phyloP scores from a whole-genome alignment of 2,329 filamentous ascomycete species.

The Ophidiomyces ophidiicola region DNA sequence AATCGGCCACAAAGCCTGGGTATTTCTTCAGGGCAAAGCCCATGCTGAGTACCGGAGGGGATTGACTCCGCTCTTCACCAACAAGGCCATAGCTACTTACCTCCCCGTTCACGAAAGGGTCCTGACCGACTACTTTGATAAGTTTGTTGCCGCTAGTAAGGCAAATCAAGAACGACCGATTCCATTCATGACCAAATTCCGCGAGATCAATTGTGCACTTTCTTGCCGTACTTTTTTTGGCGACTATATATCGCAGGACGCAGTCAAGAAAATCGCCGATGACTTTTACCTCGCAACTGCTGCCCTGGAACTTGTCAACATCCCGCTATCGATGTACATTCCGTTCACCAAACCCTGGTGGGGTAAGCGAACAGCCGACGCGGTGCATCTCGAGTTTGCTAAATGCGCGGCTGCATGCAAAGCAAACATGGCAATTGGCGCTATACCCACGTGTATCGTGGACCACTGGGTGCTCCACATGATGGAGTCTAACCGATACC shows the following conservation, averaged over 20 bases:
- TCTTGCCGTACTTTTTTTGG: slow-evolving; percentile 93
- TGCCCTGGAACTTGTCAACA: slow-evolving; percentile 92
- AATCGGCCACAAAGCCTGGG: slow-evolving; percentile 83
- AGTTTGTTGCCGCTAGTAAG: slow-evolving; percentile 63
- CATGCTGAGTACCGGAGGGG: slow-evolving; percentile 96
- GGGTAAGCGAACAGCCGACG: slow-evolving; percentile 85
- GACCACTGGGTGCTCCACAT: slow-evolving; percentile 86
- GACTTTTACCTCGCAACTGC: slow-evolving; percentile 96
- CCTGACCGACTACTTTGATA: slow-evolving; percentile 73
- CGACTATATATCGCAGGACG: slow-evolving; percentile 82
- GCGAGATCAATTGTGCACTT: slow-evolving; percentile 84
- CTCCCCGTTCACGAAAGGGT: slow-evolving; percentile 86
- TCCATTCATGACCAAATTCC: slow-evolving; percentile 82
- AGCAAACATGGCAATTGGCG: slow-evolving; percentile 77
- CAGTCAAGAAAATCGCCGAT: slow-evolving; percentile 85
- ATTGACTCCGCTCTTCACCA: slow-evolving; percentile 84
- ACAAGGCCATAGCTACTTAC: slow-evolving; percentile 73
- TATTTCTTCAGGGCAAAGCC: slow-evolving; percentile 86
- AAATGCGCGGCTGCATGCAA: slow-evolving; percentile 89
- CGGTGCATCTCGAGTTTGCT: slow-evolving; percentile 77
- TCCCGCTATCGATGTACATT: slow-evolving; percentile 69
- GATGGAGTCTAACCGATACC: slow-evolving; percentile 71
- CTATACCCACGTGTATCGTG: slow-evolving; percentile 79
- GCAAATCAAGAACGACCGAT: slow-evolving; percentile 58
- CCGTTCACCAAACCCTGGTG: slow-evolving; percentile 95